Base-by-base conservation (phyloP, 176 grass and related monocot genomes). In the Stipa capillata region DNA sequence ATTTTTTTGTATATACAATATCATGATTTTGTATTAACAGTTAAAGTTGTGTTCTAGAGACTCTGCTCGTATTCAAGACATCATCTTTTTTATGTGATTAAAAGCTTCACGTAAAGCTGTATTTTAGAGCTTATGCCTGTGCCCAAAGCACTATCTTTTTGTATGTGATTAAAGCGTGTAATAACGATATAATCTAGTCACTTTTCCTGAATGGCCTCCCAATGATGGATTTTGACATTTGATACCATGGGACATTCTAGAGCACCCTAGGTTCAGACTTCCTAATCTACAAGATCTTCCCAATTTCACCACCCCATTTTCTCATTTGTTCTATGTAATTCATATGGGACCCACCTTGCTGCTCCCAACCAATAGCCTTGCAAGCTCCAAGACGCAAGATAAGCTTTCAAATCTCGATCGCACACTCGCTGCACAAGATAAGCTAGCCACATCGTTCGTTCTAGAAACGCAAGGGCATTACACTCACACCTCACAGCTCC, bases 361-460 rank as follows among this genome's bases (percentile, higher is more conserved):
- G 17, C 68, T 50, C 81, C 41, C 28, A 20, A 52, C 87, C 87
- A 89, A 91, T 79, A 29, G 80, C 70, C 16, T 50, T 11, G 14
- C 59, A 24, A 40, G 23, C 42, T 36, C 14, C 59, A 31, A 40
- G 16, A 37, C 8, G 64, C 37, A 51, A 44, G 92, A 92, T 92
- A 89, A 83, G 92, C 76, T 49, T 43, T 42, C 72, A 5, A 65
- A 82, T 11, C 59, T 72, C 15, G 85, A 82, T 75, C 87, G 52
- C 82, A 85, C 82, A 64, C 54, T 62, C 42, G 34, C n/a, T 25
- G 18, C 25, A 15, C 4, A 23, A 70, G 87, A 89, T 89, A 85
- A 89, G 77, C 65, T 69, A 69, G 65, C 82, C 77, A 36, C 49
- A 33, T 61, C 58, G 74, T n/a, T 36, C 24, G 21, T 79, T 74